phyloP scores from a whole-genome alignment of 2,329 filamentous ascomycete species.

The Parafenestella ontariensis region DNA sequence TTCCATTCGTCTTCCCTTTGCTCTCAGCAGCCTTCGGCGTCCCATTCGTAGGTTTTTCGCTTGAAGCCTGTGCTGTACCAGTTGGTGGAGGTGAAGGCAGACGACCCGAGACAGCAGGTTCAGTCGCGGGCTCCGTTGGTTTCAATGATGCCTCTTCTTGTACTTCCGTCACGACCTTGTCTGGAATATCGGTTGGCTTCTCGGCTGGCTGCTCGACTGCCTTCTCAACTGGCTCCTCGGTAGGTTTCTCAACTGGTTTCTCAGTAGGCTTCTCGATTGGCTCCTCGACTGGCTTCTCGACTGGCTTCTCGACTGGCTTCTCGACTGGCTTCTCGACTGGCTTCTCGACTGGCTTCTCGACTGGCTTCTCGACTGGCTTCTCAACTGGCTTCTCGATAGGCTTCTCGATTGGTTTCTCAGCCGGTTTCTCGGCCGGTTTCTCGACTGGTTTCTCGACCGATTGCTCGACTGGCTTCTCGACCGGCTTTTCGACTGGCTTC shows the following conservation, averaged over 20 bases:
- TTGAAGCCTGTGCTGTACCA: slow-evolving; percentile 26
- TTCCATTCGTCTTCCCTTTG: slow-evolving; percentile 27
- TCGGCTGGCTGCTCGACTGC: not conserved
- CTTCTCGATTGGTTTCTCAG: not conserved
- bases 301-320: not conserved
- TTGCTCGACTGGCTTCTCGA: not conserved
- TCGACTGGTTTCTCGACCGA: not conserved
- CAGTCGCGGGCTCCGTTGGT: slow-evolving; percentile 48
- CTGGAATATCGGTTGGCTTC: slow-evolving; percentile 45
- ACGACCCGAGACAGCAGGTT: slow-evolving; percentile 48
- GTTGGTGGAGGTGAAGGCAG: slow-evolving; percentile 43
- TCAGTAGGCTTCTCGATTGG: not conserved
- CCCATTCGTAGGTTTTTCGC: slow-evolving; percentile 1
- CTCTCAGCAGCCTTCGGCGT: slow-evolving; percentile 20
- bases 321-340: too few species aligned
- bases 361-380: slow-evolving; percentile 3
- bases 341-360: not conserved
- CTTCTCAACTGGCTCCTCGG: not conserved
- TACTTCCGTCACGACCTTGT: slow-evolving; percentile 53
- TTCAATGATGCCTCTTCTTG: slow-evolving; percentile 52
- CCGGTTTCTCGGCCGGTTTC: not conserved
- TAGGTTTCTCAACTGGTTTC: not conserved
- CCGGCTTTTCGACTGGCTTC: not conserved
- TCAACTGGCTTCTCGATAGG: slow-evolving; percentile 5
- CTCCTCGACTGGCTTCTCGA: not conserved